Conservation (phyloP, 305 asterid genomes). For the Rubia occidens region DNA sequence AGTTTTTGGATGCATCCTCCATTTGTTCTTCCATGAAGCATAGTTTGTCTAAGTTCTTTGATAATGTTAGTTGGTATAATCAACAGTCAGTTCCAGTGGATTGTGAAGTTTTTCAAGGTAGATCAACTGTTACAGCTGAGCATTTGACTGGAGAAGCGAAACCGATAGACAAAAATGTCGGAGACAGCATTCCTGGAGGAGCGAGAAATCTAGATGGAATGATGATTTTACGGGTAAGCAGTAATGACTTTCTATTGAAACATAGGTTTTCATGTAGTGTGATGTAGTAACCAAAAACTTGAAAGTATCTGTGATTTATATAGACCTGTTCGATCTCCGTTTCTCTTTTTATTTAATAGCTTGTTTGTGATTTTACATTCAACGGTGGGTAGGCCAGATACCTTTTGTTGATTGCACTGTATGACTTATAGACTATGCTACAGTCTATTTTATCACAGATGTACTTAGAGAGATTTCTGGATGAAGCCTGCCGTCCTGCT, state of each 20-base stretch:
- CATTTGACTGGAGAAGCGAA: constrained; percentile 96
- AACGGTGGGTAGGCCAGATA: background rate
- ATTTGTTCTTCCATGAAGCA: constrained; percentile 10
- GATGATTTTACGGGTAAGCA: constrained; percentile 84
- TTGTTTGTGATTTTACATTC: background rate
- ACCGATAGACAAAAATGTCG: constrained; percentile 65
- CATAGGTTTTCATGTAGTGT: background rate
- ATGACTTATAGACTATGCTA: background rate
- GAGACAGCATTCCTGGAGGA: constrained; percentile 97
- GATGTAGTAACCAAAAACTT: background rate
- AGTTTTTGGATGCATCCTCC: background rate
- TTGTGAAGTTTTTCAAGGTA: constrained; percentile 80
- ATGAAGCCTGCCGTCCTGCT: background rate
- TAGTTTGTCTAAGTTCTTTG: constrained; percentile 11
- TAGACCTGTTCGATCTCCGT: background rate
- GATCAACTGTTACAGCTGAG: constrained; percentile 90
- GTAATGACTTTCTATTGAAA: constrained; percentile 4
- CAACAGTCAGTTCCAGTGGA: constrained; percentile 97
- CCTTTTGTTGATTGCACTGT: background rate
- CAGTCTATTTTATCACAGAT: background rate
- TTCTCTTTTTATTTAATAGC: background rate
- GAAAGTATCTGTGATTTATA: background rate
- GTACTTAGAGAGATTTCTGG: background rate
- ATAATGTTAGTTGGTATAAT: constrained; percentile 24
- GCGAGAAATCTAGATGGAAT: constrained; percentile 94